phyloP scores from a whole-genome alignment of 805 yeast genomes.

The Teunomyces tritomae region DNA sequence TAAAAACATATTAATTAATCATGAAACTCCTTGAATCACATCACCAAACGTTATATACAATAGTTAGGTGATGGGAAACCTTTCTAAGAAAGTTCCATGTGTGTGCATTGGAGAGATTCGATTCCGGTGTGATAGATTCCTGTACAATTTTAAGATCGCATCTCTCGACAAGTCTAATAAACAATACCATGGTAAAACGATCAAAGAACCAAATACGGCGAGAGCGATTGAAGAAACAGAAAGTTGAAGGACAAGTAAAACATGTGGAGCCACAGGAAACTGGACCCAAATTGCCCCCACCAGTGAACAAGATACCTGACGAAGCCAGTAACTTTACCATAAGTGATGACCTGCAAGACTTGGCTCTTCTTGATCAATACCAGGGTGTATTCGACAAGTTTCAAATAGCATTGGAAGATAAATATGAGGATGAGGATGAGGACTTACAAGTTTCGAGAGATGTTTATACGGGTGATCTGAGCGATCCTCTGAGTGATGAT shows the following conservation, averaged over 20 bases:
- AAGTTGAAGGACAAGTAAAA: background rate
- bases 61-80: too few species aligned
- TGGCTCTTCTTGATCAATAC: constrained; percentile 17
- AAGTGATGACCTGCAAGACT: background rate
- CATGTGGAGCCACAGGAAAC: background rate
- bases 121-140: background rate
- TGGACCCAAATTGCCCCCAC: too few species aligned
- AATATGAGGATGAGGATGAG: constrained; percentile 1
- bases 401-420: background rate
- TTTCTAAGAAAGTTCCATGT: background rate
- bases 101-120: background rate
- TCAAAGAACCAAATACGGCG: constrained; percentile 55
- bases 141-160: background rate
- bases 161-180: background rate
- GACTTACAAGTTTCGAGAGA: constrained; percentile 3
- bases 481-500: constrained; percentile 16
- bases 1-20: too few species aligned
- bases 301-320: too few species aligned
- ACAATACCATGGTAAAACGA: constrained; percentile 20
- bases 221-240: constrained; percentile 20
- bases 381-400: constrained; percentile 19
- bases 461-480: constrained; percentile 19
- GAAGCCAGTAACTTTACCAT: background rate
- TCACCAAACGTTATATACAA: too few species aligned
- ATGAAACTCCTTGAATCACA: too few species aligned